Evolutionary conservation across 1,139 yeast genomes (phyloP).

Genomic region (Torulaspora globosa): DNA sequence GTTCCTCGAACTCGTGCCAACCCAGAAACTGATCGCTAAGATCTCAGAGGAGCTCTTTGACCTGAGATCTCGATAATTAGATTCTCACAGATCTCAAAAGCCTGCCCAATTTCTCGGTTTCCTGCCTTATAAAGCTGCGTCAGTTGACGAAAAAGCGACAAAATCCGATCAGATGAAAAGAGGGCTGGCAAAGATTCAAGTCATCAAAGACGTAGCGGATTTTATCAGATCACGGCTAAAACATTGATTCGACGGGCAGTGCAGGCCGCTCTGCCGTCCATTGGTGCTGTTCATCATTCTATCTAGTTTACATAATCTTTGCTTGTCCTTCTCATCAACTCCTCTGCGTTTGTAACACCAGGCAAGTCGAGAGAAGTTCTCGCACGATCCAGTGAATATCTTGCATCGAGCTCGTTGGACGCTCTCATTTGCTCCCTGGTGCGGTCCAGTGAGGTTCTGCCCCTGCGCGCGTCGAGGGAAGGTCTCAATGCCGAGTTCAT

Average conservation of each 20-base stretch:
- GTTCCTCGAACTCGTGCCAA: neutral
- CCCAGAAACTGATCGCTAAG: neutral
- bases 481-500: slow-evolving; percentile 3
- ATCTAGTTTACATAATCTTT: slow-evolving; percentile 15
- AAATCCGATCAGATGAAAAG: slow-evolving; percentile 3
- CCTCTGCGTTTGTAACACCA: slow-evolving; percentile 39
- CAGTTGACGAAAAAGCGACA: slow-evolving; percentile 3
- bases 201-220: slow-evolving; percentile 1
- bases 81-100: neutral
- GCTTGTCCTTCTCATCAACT: slow-evolving; percentile 32
- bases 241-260: neutral
- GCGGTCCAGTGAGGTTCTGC: slow-evolving; percentile 34
- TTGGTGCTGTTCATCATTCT: neutral
- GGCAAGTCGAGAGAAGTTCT: slow-evolving; percentile 41
- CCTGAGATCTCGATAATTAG: slow-evolving; percentile 2
- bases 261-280: neutral
- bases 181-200: neutral
- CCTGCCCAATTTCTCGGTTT: neutral
- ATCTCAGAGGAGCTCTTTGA: neutral
- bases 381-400: slow-evolving; percentile 40
- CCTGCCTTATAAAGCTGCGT: neutral
- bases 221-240: neutral
- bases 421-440: slow-evolving; percentile 39
- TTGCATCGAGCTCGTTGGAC: slow-evolving; percentile 37
- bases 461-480: neutral